phyloP scores from a whole-genome alignment of 2,329 filamentous ascomycete genomes.

The Magnaporthiopsis incrustans region DNA sequence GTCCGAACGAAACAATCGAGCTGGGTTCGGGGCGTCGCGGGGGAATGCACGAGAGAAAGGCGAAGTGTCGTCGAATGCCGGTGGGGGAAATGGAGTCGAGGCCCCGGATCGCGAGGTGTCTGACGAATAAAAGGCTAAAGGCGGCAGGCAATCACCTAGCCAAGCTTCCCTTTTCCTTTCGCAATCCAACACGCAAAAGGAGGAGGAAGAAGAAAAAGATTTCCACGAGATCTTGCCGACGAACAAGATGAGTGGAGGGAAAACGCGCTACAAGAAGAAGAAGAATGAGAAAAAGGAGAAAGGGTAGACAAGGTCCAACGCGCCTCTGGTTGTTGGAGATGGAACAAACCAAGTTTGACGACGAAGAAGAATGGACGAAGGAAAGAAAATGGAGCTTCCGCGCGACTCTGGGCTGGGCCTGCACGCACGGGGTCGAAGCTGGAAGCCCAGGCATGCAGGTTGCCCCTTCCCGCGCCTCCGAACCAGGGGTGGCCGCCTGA shows the following conservation, averaged over 20 bases:
- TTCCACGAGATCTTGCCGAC: background rate
- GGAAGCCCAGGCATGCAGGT: background rate
- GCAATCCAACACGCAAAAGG: background rate
- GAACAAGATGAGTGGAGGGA: background rate
- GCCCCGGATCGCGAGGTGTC: background rate
- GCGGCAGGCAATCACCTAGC: background rate
- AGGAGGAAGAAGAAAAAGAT: background rate
- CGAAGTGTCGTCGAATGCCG: background rate
- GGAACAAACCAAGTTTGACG: background rate
- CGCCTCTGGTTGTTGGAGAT: slow-evolving; percentile 1
- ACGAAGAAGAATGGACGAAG: background rate
- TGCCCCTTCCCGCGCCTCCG: background rate
- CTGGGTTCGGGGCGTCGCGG: background rate
- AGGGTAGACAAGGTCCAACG: background rate
- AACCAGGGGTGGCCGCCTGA: background rate
- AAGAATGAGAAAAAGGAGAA: background rate
- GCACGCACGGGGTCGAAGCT: background rate
- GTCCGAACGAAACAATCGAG: background rate
- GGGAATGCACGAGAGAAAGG: background rate
- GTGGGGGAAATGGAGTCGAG: background rate
- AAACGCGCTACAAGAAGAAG: background rate
- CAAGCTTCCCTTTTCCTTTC: background rate
- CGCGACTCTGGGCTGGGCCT: slow-evolving; percentile 1
- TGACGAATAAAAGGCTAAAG: background rate
- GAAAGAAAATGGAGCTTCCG: background rate